Base-by-base conservation (phyloP, 768 basidiomycete species). In the Ramaria rubella region DNA sequence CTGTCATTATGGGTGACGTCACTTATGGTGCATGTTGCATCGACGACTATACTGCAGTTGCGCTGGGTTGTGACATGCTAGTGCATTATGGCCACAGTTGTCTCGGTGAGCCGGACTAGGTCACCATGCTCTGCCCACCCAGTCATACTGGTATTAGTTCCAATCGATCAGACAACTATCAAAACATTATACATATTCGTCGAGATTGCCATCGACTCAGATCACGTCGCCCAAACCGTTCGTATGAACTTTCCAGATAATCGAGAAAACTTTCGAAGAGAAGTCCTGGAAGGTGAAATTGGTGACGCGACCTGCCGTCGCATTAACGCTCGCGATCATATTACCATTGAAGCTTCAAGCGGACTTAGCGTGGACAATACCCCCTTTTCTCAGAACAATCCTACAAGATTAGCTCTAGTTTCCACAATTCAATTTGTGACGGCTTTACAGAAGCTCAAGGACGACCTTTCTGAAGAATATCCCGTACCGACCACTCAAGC, bases 1-100 rank as follows among this genome's bases (percentile, higher is more conserved):
- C 93, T 3, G 85, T 97, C 7, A 89, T 99, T 54, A 85, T 99
- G 83, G 95, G 94, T 19, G 95, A 99, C 72, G 95, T 99, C 19
- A 99, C 95, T 0, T 98, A 98, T 63, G 95, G 96, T 8, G 96
- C 96, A 31, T 99, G 96, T 70, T 99, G 96, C 67, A 85, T 99
- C 60, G 96, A 99, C 68, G 96, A 98, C 69, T 98, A 90, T 67
- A 96, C 96, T 1, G 94, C 96, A 2, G 81, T 90, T 43, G 94
- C 94, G 7, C 75, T 98, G 55, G 96, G 95, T 2, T 97, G 94
- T 65, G 96, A 99, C 71, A 94, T 98, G 91, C 80, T 99, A 29
- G 80, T 99, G 1, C 96, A 99, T 67, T 99, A 99, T 69, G 96
- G 96, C 0, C 96, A 98, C 70, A 93, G 90, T 59, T 99, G 96